Evolutionary conservation across 176 grass and related monocot species (phyloP).

Genomic region (Oryza rufipogon): DNA sequence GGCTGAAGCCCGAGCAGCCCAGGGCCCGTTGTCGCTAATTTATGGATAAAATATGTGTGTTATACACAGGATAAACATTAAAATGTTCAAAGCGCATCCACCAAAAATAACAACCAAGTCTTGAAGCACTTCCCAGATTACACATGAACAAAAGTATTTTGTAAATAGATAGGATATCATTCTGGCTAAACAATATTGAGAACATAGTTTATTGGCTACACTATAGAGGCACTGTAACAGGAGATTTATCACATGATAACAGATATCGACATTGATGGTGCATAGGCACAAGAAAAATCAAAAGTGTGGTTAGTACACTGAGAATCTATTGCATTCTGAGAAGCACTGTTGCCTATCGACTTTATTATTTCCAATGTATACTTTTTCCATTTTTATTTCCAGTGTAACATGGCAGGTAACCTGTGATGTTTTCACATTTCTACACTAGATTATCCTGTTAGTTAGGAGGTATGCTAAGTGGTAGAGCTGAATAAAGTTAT

Average conservation of each 20-base stretch:
- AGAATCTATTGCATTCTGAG: not conserved
- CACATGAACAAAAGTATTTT: not conserved
- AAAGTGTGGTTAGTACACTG: not conserved
- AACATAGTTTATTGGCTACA: conserved; percentile 16
- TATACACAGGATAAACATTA: not conserved
- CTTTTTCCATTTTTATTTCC: conserved; percentile 11
- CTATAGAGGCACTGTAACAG: conserved; percentile 13
- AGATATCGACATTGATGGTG: conserved; percentile 14
- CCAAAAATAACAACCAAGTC: conserved; percentile 21
- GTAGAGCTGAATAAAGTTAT: conserved; percentile 28
- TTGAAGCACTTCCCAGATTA: conserved; percentile 15
- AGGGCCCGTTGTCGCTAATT: not conserved
- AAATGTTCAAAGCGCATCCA: not conserved
- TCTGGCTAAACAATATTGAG: conserved; percentile 20
- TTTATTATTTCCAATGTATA: conserved; percentile 28
- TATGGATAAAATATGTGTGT: not conserved
- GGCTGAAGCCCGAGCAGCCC: not conserved
- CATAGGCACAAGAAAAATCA: not conserved
- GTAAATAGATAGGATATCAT: not conserved
- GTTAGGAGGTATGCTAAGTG: not conserved
- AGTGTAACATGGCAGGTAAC: conserved; percentile 6
- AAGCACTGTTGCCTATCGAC: conserved; percentile 1
- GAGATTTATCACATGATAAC: conserved; percentile 19
- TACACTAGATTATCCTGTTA: conserved; percentile 10
- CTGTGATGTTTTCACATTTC: conserved; percentile 7